These are phyloP conservation scores for Trametes versicolor DNA, from an alignment of 1,284 basidiomycete genomes.

Conservation along the genomic window DNA sequence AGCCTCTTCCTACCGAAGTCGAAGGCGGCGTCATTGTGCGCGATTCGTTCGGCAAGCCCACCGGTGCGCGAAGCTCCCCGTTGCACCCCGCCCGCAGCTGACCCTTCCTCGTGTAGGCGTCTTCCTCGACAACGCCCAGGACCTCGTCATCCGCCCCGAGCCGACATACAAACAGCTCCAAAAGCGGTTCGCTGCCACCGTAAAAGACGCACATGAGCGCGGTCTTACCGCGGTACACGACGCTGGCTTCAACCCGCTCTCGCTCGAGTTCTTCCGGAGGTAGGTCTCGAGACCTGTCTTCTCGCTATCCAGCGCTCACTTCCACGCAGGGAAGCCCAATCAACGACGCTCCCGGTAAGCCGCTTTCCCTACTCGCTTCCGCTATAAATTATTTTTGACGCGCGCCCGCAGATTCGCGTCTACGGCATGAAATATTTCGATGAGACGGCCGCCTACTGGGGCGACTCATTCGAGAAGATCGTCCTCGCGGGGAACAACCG, in stretches of 20 bases:
- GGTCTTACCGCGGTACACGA: constrained; percentile 89
- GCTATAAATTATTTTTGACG: constrained; percentile 2
- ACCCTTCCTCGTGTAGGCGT: constrained; percentile 58
- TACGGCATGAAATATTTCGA: constrained; percentile 80
- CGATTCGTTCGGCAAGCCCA: constrained; percentile 74
- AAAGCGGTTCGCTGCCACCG: constrained; percentile 70
- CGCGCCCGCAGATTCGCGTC: constrained; percentile 67
- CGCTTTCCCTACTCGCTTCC: background rate
- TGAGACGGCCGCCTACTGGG: constrained; percentile 81
- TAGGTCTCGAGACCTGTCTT: constrained; percentile 42
- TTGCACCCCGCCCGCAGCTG: constrained; percentile 11
- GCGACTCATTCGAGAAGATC: constrained; percentile 68
- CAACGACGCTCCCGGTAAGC: constrained; percentile 70
- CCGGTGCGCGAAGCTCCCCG: constrained; percentile 60
- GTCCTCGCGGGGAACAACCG: constrained; percentile 66
- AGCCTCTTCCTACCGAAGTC: constrained; percentile 70
- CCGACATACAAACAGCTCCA: constrained; percentile 72
- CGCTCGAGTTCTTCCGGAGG: constrained; percentile 80
- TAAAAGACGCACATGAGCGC: constrained; percentile 71
- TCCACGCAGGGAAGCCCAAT: constrained; percentile 62
- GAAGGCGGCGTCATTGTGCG: constrained; percentile 87
- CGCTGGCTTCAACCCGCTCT: constrained; percentile 75
- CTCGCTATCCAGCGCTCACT: constrained; percentile 13
- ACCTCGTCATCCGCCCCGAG: constrained; percentile 68
- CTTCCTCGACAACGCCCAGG: constrained; percentile 78